phyloP scores from a whole-genome alignment of 1,284 basidiomycete genomes.

The Pseudozyma sp. region DNA sequence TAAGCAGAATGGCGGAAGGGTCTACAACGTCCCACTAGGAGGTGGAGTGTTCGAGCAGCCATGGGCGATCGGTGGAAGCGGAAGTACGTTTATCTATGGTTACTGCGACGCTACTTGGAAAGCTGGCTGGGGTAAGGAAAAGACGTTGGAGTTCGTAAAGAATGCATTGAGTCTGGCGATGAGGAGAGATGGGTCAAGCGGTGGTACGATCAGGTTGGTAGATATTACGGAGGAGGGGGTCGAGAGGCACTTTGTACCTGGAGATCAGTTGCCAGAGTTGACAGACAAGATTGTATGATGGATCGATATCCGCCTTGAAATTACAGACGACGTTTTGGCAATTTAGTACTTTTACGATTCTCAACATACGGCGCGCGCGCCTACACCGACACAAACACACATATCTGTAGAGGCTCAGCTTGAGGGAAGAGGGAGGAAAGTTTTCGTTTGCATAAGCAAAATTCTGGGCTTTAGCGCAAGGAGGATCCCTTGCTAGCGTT shows the following conservation, averaged over 20 bases:
- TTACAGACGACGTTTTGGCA: not conserved
- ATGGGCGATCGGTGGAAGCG: conserved; percentile 74
- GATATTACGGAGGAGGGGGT: conserved; percentile 93
- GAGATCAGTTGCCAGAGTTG: conserved; percentile 71
- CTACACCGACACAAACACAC: too few species aligned
- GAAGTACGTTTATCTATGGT: conserved; percentile 97
- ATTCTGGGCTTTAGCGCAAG: conserved; percentile 11
- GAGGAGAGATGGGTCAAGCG: conserved; percentile 97
- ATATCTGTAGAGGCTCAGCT: too few species aligned
- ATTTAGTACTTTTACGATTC: not conserved
- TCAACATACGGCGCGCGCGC: not conserved
- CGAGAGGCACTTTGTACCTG: conserved; percentile 93
- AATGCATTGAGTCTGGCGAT: conserved; percentile 94
- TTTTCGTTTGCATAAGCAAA: not conserved
- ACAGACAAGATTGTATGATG: conserved; percentile 58
- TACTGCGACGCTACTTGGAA: conserved; percentile 98
- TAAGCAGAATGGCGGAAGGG: conserved; percentile 87
- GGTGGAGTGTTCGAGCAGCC: conserved; percentile 66
- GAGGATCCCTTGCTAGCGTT: conserved; percentile 40
- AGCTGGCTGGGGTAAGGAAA: conserved; percentile 89
- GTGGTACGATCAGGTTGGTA: conserved; percentile 96
- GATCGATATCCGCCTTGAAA: not conserved
- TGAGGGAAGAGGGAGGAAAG: not conserved
- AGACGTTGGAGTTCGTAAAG: conserved; percentile 94
- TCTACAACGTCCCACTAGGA: conserved; percentile 80